These are phyloP conservation scores for Leishmania lainsoni DNA, from an alignment of 208 protist species.

Conservation along the genomic window DNA sequence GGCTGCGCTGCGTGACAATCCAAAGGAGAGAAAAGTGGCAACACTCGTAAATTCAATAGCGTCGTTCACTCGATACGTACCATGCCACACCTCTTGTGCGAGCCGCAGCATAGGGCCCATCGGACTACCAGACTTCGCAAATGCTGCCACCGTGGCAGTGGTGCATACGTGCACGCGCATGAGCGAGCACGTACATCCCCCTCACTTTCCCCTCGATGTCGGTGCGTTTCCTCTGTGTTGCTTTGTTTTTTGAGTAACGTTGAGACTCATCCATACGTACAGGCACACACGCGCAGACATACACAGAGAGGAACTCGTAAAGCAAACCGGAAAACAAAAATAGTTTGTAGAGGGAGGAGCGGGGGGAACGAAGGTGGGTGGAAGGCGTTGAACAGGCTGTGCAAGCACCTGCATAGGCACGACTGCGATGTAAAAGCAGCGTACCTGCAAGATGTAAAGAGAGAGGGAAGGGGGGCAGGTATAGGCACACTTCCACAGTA, in stretches of 20 bases:
- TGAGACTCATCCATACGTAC: neutral
- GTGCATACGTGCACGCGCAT: neutral
- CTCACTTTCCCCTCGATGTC: neutral
- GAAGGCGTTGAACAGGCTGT: neutral
- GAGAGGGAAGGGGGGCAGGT: neutral
- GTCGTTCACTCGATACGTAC: neutral
- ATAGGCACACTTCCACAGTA: too few relatives aligned
- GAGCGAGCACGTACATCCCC: neutral
- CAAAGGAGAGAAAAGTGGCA: neutral
- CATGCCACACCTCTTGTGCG: neutral
- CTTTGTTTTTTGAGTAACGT: neutral
- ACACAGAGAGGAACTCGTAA: neutral
- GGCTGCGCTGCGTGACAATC: neutral
- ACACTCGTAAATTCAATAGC: neutral
- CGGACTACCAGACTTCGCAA: neutral
- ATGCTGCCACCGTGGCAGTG: neutral
- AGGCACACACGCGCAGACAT: neutral
- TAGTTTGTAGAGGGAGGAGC: neutral
- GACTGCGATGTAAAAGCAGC: neutral
- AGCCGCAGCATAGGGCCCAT: neutral
- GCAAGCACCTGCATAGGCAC: neutral
- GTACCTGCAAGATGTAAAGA: neutral
- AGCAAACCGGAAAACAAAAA: neutral
- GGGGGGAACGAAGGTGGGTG: neutral
- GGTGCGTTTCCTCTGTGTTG: neutral